phyloP scores from a whole-genome alignment of 345 rosid species.

The Gossypium raimondii region DNA sequence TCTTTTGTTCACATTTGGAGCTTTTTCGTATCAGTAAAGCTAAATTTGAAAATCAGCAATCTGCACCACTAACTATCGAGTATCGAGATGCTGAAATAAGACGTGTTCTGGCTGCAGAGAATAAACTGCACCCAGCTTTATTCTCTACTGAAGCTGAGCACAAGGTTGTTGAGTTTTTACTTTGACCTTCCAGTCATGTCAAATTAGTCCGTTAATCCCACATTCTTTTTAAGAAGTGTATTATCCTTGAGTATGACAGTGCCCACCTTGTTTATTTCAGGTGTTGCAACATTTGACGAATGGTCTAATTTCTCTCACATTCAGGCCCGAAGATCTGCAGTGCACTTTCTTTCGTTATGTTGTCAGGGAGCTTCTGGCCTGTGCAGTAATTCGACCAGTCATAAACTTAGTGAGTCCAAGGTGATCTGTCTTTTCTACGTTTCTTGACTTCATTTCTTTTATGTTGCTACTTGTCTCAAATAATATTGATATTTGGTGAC shows the following conservation, averaged over 20 bases:
- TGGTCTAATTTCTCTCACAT: slow-evolving; percentile 71
- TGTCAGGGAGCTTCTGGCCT: slow-evolving; percentile 90
- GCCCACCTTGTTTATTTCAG: slow-evolving; percentile 30
- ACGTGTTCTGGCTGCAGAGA: slow-evolving; percentile 59
- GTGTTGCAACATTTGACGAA: slow-evolving; percentile 90
- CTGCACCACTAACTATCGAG: slow-evolving; percentile 47
- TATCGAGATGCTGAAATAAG: slow-evolving; percentile 61
- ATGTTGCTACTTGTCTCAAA: slow-evolving; percentile 17
- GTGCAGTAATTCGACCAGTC: slow-evolving; percentile 91
- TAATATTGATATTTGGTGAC: slow-evolving; percentile 22
- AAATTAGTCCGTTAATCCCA: slow-evolving; percentile 1
- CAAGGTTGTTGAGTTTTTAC: slow-evolving; percentile 50
- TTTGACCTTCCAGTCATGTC: slow-evolving; percentile 10
- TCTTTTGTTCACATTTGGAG: slow-evolving; percentile 76
- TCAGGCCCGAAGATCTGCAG: slow-evolving; percentile 81
- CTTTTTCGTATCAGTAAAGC: slow-evolving; percentile 69
- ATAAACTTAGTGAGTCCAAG: slow-evolving; percentile 87
- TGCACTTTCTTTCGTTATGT: slow-evolving; percentile 74
- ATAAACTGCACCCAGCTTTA: slow-evolving; percentile 94
- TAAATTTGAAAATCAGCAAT: slow-evolving; percentile 56
- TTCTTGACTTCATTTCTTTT: slow-evolving; percentile 8
- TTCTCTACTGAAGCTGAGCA: slow-evolving; percentile 92
- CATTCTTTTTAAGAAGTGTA: background rate
- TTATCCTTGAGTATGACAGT: slow-evolving; percentile 15
- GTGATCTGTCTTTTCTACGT: slow-evolving; percentile 32